Percentiles rank a stretch among this genome's conserved stretches.
phyloP scores from a whole-genome alignment of 805 yeast species.

The Candida piceae region DNA sequence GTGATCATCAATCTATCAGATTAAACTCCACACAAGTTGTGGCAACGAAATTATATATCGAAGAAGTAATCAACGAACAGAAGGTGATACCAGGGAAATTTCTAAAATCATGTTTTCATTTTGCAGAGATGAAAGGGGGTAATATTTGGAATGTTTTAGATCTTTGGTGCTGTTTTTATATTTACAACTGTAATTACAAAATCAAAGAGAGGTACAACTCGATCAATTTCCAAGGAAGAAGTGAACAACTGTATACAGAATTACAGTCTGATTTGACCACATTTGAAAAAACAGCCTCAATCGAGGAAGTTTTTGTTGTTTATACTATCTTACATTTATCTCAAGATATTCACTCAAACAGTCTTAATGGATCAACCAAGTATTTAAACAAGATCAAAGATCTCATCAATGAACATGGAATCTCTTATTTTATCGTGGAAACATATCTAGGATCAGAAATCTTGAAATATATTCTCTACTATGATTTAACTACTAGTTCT shows the following conservation, averaged over 20 bases:
- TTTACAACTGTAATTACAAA: not conserved
- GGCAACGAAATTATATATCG: no score
- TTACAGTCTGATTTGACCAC: not conserved
- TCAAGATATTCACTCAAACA: not conserved
- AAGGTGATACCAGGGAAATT: not conserved
- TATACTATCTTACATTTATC: no score
- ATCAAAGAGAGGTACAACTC: not conserved
- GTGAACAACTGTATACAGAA: not conserved
- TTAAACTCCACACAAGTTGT: no score
- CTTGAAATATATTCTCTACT: conserved; percentile 3
- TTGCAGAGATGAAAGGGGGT: not conserved
- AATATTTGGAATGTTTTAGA: not conserved
- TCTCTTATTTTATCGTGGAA: not conserved
- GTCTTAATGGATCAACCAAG: not conserved
- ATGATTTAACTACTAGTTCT: conserved; percentile 7
- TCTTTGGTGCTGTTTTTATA: conserved; percentile 5
- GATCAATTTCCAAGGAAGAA: not conserved
- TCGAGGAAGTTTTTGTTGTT: no score
- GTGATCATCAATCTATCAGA: no score
- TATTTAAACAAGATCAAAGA: not conserved
- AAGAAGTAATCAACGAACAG: no score
- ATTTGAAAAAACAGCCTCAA: no score
- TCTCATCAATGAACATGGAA: conserved; percentile 1
- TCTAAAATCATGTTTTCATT: not conserved
- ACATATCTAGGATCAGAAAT: not conserved